These are phyloP conservation scores for Spizellomyces sp. DNA, from an alignment of 192 early-diverging fungal genomes.

Conservation along the genomic window DNA sequence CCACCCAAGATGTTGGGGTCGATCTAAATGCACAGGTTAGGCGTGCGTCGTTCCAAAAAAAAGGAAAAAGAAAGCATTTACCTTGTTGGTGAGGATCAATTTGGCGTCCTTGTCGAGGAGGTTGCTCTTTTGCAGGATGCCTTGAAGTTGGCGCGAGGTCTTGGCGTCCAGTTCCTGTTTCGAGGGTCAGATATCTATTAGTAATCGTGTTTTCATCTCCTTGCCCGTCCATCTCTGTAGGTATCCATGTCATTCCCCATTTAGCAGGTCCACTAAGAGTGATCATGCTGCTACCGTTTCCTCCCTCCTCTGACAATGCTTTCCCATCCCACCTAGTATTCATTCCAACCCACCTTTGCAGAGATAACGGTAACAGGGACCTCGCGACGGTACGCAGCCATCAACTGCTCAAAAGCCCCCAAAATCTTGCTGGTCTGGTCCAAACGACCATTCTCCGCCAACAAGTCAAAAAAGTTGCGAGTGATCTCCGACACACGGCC, in stretches of 20 bases:
- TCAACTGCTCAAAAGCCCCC: conserved; percentile 75
- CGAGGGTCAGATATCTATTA: not conserved
- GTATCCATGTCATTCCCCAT: conserved; percentile 18
- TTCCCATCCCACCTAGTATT: not conserved
- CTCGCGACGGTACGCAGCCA: conserved; percentile 88
- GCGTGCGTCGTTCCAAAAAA: not conserved
- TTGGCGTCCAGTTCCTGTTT: conserved; percentile 74
- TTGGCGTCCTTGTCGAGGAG: conserved; percentile 81
- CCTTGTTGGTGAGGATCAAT: conserved; percentile 84
- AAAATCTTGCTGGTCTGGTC: conserved; percentile 82
- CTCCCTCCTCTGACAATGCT: conserved; percentile 50
- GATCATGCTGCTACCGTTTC: conserved; percentile 70
- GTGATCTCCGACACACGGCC: conserved; percentile 78
- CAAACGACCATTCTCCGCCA: conserved; percentile 95
- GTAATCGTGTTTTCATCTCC: too few relatives aligned
- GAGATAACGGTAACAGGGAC: conserved; percentile 87
- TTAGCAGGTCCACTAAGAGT: conserved; percentile 76
- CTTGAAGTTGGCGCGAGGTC: conserved; percentile 71
- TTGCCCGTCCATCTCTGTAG: too few relatives aligned
- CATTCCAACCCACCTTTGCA: conserved; percentile 65
- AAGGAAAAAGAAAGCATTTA: conserved; percentile 29
- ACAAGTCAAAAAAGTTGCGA: conserved; percentile 85
- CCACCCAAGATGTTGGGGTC: conserved; percentile 94
- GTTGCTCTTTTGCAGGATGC: conserved; percentile 77
- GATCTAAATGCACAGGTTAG: conserved; percentile 49